Conservation (phyloP, 2,329 filamentous ascomycete genomes). For the Fusarium sterilihyphosum region DNA sequence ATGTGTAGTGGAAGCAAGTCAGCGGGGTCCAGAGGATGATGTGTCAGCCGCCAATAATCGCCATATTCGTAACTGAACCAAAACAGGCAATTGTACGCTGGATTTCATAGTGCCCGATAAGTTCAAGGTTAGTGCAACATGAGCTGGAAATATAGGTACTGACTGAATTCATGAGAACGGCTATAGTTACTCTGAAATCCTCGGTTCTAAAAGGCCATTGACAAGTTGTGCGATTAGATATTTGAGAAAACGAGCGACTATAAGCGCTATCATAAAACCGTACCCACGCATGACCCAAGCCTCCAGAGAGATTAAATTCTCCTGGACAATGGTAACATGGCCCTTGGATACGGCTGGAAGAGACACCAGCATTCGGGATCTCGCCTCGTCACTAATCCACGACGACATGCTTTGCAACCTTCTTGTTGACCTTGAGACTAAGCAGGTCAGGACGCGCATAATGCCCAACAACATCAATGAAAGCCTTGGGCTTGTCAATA, state of each 20-base stretch:
- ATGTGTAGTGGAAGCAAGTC: neutral
- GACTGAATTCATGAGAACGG: neutral
- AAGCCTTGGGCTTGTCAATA: neutral
- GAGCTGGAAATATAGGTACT: too few species aligned
- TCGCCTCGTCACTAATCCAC: neutral
- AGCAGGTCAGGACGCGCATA: neutral
- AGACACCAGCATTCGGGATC: accelerated
- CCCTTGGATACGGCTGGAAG: too few species aligned
- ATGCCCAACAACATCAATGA: conserved; percentile 1
- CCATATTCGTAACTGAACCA: neutral
- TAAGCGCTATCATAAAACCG: neutral
- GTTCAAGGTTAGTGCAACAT: too few species aligned
- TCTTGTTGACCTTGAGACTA: neutral
- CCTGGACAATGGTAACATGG: accelerated
- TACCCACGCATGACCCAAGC: neutral
- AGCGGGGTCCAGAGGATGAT: neutral
- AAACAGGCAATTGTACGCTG: neutral
- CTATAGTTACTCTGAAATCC: neutral
- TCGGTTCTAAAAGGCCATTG: neutral
- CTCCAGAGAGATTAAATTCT: accelerated
- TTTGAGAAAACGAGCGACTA: neutral
- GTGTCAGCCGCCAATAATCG: neutral
- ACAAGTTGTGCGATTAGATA: neutral
- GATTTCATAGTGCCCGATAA: accelerated
- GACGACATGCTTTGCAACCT: neutral